Evolutionary conservation across 345 rosid genomes (phyloP), one percentile per base, ranked within the genome.

Genomic region (Bruguiera gymnorhiza): DNA sequence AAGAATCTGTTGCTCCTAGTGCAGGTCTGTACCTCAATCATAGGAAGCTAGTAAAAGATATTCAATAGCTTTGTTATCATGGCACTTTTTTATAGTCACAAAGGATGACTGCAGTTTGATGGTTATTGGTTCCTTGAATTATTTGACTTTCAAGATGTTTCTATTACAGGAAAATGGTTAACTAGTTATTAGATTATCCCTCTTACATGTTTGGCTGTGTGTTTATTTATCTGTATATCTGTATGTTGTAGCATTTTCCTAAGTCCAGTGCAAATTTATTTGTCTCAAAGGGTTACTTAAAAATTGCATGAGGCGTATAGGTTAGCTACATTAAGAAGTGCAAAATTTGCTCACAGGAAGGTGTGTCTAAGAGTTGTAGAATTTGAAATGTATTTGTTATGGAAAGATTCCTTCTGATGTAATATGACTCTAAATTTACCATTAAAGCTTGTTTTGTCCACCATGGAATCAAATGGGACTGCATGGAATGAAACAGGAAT

Each of bases 1-100:
- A 85, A 83, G 78, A 79, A 52, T 70, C 76, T 63, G 60, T 53
- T 46, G 68, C 74, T 52, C 69, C 68, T 67, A 74, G 55, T 77
- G 55, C 78, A 48, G 86, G 85, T 88, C 81, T 59, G 73, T 32
- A 58, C 52, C 69, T 52, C 31, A 61, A 65, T 56, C 37, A 24
- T 21, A 54, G 24, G 19, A 54, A 67, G 7, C 16, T 24, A 52
- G 46, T 60, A 30, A 46, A 36, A 39, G n/a, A 31, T 34, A 36
- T 51, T 52, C 16, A 58, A 26, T 74, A 52, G 37, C 36, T 34
- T 20, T 23, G 5, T 7, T 19, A 31, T 66, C 30, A 2, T 18
- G 24, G 18, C 34, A 23, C 18, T 15, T 24, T 15, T 27, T 37
- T 63, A 63, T 30, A 63, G 50, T 43, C 18, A 43, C 16, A 43